phyloP scores from a whole-genome alignment of 2,329 filamentous ascomycete species.

The Penicillium sp. region DNA sequence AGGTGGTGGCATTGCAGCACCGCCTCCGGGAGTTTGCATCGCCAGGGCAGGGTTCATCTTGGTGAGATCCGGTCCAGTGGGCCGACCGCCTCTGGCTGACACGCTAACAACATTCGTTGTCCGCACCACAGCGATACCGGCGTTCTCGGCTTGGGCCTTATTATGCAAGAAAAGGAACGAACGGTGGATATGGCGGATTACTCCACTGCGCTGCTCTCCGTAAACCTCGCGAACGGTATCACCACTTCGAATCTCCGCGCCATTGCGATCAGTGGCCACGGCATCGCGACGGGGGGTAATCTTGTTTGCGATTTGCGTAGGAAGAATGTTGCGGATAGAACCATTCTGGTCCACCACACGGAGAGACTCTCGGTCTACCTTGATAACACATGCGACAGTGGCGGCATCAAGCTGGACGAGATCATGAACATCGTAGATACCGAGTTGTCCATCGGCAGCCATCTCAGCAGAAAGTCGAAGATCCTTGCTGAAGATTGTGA shows the following conservation, averaged over 20 bases:
- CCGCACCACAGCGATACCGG: constrained; percentile 83
- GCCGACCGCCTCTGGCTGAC: constrained; percentile 86
- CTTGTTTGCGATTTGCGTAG: constrained; percentile 88
- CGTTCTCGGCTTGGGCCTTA: constrained; percentile 78
- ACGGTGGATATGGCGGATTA: constrained; percentile 89
- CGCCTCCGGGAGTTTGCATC: constrained; percentile 58
- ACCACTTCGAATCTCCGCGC: constrained; percentile 85
- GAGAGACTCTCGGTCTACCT: constrained; percentile 90
- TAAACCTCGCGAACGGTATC: constrained; percentile 89
- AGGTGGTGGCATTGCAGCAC: constrained; percentile 62
- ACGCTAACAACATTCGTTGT: constrained; percentile 83
- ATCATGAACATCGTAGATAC: constrained; percentile 88
- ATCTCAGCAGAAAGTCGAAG: constrained; percentile 89
- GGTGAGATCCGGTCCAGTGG: constrained; percentile 72
- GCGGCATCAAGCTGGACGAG: constrained; percentile 89
- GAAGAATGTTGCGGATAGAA: constrained; percentile 75
- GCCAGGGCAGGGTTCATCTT: constrained; percentile 91
- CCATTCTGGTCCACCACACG: constrained; percentile 89
- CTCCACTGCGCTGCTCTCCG: constrained; percentile 80
- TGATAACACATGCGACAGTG: constrained; percentile 89
- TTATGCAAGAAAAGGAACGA: constrained; percentile 91
- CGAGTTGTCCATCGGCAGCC: constrained; percentile 75
- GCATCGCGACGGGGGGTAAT: constrained; percentile 77
- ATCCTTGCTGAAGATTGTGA: constrained; percentile 98
- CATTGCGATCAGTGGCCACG: constrained; percentile 88